phyloP scores from a whole-genome alignment of 2,329 filamentous ascomycete species.

The Penicillium italicum region DNA sequence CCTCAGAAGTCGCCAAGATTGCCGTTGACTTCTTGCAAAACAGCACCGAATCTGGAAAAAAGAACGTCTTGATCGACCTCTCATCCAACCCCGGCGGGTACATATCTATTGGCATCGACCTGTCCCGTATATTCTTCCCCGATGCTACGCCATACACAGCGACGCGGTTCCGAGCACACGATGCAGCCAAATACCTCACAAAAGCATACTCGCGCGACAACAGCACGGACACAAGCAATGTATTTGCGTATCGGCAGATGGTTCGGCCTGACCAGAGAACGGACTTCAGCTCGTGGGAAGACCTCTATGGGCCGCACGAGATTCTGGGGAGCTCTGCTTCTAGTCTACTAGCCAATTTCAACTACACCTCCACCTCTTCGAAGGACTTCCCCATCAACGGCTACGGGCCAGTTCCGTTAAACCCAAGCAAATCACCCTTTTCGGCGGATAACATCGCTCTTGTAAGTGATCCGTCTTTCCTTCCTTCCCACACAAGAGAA shows the following conservation, averaged over 20 bases:
- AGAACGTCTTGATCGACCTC: slow-evolving; percentile 63
- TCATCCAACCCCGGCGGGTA: slow-evolving; percentile 59
- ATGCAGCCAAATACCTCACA: slow-evolving; percentile 38
- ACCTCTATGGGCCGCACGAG: slow-evolving; percentile 42
- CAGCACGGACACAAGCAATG: slow-evolving; percentile 18
- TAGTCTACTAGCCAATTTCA: slow-evolving; percentile 26
- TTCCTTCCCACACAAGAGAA: neutral
- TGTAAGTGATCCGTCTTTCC: slow-evolving; percentile 16
- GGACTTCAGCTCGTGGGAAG: slow-evolving; percentile 42
- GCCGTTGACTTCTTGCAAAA: slow-evolving; percentile 27
- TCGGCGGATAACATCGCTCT: slow-evolving; percentile 35
- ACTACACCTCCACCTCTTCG: slow-evolving; percentile 24
- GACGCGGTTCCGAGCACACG: slow-evolving; percentile 47
- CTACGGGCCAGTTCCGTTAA: slow-evolving; percentile 21
- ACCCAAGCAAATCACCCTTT: slow-evolving; percentile 25
- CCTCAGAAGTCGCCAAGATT: slow-evolving; percentile 18
- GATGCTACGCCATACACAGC: slow-evolving; percentile 43
- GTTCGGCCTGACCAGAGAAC: slow-evolving; percentile 27
- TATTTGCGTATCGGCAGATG: slow-evolving; percentile 21
- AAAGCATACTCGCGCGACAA: slow-evolving; percentile 21
- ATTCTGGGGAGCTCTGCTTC: slow-evolving; percentile 20
- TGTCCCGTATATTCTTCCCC: slow-evolving; percentile 56
- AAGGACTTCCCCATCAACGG: slow-evolving; percentile 23
- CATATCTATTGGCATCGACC: slow-evolving; percentile 46
- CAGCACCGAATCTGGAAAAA: slow-evolving; percentile 45